Percentiles rank a stretch among this genome's conserved stretches.
Evolutionary conservation across 148 eudicot genomes (phyloP).

Genomic region (Cornus florida): DNA sequence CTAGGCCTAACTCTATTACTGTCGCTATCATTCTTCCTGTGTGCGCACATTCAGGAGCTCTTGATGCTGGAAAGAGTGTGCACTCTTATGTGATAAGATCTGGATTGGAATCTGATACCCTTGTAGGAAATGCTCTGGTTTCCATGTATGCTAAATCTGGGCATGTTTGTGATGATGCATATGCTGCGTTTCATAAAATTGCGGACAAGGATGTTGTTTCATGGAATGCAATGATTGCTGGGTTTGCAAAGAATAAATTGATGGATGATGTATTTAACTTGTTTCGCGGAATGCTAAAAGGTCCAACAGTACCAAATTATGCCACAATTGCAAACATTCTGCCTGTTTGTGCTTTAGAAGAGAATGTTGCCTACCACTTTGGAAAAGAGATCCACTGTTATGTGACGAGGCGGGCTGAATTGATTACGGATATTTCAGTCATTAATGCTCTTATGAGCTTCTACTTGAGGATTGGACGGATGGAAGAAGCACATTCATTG

Average conservation of each 20-base stretch:
- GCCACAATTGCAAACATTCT: conserved; percentile 63
- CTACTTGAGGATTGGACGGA: conserved; percentile 48
- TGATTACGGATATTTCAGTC: conserved; percentile 37
- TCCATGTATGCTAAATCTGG: conserved; percentile 81
- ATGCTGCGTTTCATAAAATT: conserved; percentile 43
- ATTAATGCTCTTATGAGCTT: conserved; percentile 64
- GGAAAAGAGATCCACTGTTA: conserved; percentile 51
- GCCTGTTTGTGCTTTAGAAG: conserved; percentile 51
- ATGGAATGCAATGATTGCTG: conserved; percentile 74
- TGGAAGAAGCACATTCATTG: conserved; percentile 41
- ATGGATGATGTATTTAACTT: conserved; percentile 40
- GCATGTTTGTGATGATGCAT: conserved; percentile 40
- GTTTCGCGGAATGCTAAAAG: conserved; percentile 55
- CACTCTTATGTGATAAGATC: conserved; percentile 55
- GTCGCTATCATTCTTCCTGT: conserved; percentile 69
- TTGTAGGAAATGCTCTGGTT: conserved; percentile 68
- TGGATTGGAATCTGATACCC: conserved; percentile 55
- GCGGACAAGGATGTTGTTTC: conserved; percentile 64
- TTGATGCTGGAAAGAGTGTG: conserved; percentile 43
- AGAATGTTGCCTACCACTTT: conserved; percentile 23
- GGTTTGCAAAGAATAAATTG: conserved; percentile 54
- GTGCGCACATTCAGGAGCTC: conserved; percentile 38
- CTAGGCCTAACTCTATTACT: conserved; percentile 51
- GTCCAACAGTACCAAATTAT: conserved; percentile 46
- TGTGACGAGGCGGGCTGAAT: conserved; percentile 35